Evolutionary conservation across 768 basidiomycete species (phyloP).

Genomic region (Naematelia encephala): DNA sequence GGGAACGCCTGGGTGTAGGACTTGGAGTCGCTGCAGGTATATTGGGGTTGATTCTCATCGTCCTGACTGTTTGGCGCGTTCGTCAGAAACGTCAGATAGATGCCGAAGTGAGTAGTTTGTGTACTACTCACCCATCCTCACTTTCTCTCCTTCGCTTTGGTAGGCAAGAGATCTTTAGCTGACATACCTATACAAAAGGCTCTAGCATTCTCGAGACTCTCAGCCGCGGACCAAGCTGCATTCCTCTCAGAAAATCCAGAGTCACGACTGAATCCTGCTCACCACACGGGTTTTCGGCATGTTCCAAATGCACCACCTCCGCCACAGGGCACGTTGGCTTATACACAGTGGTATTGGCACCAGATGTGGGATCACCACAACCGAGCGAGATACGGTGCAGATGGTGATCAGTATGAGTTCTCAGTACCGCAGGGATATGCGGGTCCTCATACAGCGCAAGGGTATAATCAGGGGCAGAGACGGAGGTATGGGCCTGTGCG

Average conservation of each 20-base stretch:
- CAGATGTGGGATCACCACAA: constrained; percentile 18
- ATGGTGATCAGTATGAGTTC: neutral
- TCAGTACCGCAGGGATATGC: neutral
- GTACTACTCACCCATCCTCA: constrained; percentile 2
- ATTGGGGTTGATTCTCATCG: constrained; percentile 28
- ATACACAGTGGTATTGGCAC: constrained; percentile 24
- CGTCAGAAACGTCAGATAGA: constrained; percentile 27
- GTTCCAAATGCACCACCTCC: constrained; percentile 10
- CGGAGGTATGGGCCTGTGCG: neutral
- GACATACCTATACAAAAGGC: constrained; percentile 20
- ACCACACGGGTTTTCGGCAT: neutral
- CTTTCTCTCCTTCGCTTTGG: neutral
- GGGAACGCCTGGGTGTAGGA: constrained; percentile 35
- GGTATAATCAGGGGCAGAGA: neutral
- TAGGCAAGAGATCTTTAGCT: neutral
- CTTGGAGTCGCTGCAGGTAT: constrained; percentile 38
- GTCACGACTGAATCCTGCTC: constrained; percentile 25
- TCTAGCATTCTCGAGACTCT: constrained; percentile 40
- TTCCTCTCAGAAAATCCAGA: constrained; percentile 42
- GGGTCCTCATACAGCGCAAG: neutral
- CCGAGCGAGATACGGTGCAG: neutral
- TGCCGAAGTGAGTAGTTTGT: constrained; percentile 41
- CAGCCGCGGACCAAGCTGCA: constrained; percentile 31
- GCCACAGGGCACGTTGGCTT: constrained; percentile 21
- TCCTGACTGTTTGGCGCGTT: constrained; percentile 31